A percentile compares a stretch with the other conserved stretches of the same genome.
Evolutionary conservation across 208 protist genomes (phyloP).

Genomic region (Crithidia fasciculata): DNA sequence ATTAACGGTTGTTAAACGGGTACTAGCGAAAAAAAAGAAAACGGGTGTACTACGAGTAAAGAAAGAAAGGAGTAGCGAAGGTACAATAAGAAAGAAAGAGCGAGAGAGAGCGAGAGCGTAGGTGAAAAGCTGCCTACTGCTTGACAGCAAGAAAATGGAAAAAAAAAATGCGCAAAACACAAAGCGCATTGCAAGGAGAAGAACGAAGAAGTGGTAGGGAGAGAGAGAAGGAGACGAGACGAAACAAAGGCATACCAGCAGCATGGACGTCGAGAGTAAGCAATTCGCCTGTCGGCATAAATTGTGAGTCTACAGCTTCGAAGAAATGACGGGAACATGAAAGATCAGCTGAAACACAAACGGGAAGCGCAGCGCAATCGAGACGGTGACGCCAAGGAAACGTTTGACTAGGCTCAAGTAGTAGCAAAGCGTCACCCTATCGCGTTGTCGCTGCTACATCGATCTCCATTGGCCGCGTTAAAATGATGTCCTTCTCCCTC

Average conservation of each 20-base stretch:
- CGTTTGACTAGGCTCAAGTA: too few relatives aligned
- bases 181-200: neutral
- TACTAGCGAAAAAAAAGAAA: conserved; percentile 4
- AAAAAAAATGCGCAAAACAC: neutral
- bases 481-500: too few relatives aligned
- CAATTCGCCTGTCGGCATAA: too few relatives aligned
- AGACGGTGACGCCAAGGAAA: too few relatives aligned
- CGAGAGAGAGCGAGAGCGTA: neutral
- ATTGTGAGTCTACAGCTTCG: too few relatives aligned
- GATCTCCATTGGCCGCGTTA: too few relatives aligned
- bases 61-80: conserved; percentile 6
- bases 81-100: neutral
- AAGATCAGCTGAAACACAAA: too few relatives aligned
- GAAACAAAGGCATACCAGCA: neutral
- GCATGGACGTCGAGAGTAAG: too few relatives aligned
- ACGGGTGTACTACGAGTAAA: conserved; percentile 11
- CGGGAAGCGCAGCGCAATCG: too few relatives aligned
- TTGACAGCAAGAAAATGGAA: neutral
- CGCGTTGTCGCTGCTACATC: too few relatives aligned
- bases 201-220: neutral
- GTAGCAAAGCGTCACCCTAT: too few relatives aligned
- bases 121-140: neutral
- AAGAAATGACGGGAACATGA: too few relatives aligned
- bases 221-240: neutral
- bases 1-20: neutral